Evolutionary conservation across 2,329 filamentous ascomycete genomes (phyloP).

Genomic region (Penicillium sp.): DNA sequence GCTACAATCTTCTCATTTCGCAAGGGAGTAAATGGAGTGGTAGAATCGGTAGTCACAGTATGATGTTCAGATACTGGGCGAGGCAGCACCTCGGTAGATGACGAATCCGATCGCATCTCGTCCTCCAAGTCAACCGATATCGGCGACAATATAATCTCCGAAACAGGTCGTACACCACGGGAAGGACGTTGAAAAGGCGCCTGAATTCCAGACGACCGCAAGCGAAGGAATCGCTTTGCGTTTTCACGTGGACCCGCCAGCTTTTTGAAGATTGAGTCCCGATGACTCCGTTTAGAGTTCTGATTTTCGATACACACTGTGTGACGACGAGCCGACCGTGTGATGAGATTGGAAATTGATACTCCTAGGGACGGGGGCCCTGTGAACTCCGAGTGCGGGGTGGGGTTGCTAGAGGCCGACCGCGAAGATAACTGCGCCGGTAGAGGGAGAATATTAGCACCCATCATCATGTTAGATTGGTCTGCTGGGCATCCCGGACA

Average conservation of each 20-base stretch:
- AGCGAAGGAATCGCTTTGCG: slow-evolving; percentile 49
- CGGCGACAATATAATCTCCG: slow-evolving; percentile 37
- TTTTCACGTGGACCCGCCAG: slow-evolving; percentile 49
- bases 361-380: slow-evolving; percentile 15
- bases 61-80: slow-evolving; percentile 22
- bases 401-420: slow-evolving; percentile 25
- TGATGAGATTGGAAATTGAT: slow-evolving; percentile 25
- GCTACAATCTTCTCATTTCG: slow-evolving; percentile 50
- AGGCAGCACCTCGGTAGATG: slow-evolving; percentile 28
- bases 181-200: slow-evolving; percentile 25
- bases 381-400: slow-evolving; percentile 22
- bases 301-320: slow-evolving; percentile 21
- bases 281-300: slow-evolving; percentile 29
- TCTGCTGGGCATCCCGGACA: slow-evolving; percentile 7
- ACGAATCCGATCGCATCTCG: slow-evolving; percentile 32
- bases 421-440: slow-evolving; percentile 31
- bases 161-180: slow-evolving; percentile 35
- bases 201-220: slow-evolving; percentile 35
- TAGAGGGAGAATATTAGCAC: slow-evolving; percentile 30
- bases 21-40: slow-evolving; percentile 36
- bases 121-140: slow-evolving; percentile 27
- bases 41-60: slow-evolving; percentile 28
- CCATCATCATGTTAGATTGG: slow-evolving; percentile 27
- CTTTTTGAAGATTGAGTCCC: slow-evolving; percentile 38
- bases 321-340: slow-evolving; percentile 28